Conservation (phyloP, 2,329 filamentous ascomycete species). For the Aspergillus ustus region DNA sequence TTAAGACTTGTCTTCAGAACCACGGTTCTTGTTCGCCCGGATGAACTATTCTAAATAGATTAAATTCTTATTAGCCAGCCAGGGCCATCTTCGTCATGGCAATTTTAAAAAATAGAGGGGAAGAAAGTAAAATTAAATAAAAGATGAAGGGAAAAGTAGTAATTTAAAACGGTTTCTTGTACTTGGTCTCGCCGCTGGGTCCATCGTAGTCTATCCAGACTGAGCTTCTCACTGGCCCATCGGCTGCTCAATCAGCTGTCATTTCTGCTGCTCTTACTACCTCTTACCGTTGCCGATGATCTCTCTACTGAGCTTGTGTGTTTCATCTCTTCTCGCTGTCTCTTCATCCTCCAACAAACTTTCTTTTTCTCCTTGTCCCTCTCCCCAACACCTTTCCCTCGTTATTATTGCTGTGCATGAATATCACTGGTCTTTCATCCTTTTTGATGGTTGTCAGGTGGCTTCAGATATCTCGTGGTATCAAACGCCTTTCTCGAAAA, state of each 20-base stretch:
- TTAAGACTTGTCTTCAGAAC: background rate
- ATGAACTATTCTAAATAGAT: slow-evolving; percentile 4
- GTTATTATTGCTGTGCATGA: slow-evolving; percentile 1
- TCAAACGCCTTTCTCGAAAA: background rate
- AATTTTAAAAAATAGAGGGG: slow-evolving; percentile 21
- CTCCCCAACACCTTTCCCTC: slow-evolving; percentile 2
- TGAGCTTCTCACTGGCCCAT: slow-evolving; percentile 28
- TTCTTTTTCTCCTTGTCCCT: slow-evolving; percentile 21
- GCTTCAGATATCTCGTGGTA: slow-evolving; percentile 11
- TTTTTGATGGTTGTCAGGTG: slow-evolving; percentile 3
- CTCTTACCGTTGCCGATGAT: slow-evolving; percentile 24
- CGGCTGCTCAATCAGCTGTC: slow-evolving; percentile 30
- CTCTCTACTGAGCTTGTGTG: slow-evolving; percentile 24
- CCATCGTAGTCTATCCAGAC: slow-evolving; percentile 20
- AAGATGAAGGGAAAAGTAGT: slow-evolving; percentile 10
- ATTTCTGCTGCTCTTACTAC: slow-evolving; percentile 6
- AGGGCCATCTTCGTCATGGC: slow-evolving; percentile 8
- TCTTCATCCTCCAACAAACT: slow-evolving; percentile 14
- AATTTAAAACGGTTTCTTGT: slow-evolving; percentile 25
- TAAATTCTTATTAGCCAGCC: background rate
- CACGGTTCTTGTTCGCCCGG: background rate
- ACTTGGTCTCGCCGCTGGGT: slow-evolving; percentile 25
- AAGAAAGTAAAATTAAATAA: slow-evolving; percentile 9
- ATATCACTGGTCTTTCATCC: slow-evolving; percentile 3
- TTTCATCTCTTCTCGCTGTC: slow-evolving; percentile 26